Conservation (phyloP, 2,329 filamentous ascomycete genomes). For the Akanthomyces muscarius region DNA sequence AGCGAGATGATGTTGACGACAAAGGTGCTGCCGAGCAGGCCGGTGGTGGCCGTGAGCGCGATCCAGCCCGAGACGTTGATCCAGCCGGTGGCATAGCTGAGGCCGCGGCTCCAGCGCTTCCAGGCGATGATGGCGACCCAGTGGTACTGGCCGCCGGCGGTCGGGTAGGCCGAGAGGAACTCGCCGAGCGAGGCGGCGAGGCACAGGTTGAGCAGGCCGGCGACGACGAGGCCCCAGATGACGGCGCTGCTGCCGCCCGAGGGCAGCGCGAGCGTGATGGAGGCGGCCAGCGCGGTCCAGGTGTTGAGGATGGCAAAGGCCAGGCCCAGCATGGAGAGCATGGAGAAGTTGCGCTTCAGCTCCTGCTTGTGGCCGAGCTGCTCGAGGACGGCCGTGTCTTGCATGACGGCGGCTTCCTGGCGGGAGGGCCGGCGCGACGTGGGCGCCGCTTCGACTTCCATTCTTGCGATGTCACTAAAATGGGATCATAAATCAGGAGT, state of each 20-base stretch:
- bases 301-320: constrained; percentile 48
- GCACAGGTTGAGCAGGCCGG: constrained; percentile 65
- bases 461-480: background rate
- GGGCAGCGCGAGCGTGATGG: constrained; percentile 51
- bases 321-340: constrained; percentile 44
- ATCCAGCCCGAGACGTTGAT: constrained; percentile 71
- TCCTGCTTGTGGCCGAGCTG: constrained; percentile 43
- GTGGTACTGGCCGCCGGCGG: constrained; percentile 62
- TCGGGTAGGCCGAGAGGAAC: constrained; percentile 62
- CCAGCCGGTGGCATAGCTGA: constrained; percentile 71
- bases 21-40: constrained; percentile 63
- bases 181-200: constrained; percentile 67
- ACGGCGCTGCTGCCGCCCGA: constrained; percentile 68
- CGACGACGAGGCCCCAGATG: constrained; percentile 64
- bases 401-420: background rate
- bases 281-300: constrained; percentile 47
- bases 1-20: constrained; percentile 62
- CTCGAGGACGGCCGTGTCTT: constrained; percentile 9
- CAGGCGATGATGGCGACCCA: constrained; percentile 66
- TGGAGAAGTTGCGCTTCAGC: constrained; percentile 47
- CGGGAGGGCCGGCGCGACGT: constrained; percentile 3
- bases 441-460: constrained; percentile 12
- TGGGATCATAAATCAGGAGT: background rate
- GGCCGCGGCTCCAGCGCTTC: constrained; percentile 54
- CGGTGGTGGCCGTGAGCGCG: constrained; percentile 63